Conservation (phyloP, 495 filamentous ascomycete genomes). For the Thermothielavioides terrestris region DNA sequence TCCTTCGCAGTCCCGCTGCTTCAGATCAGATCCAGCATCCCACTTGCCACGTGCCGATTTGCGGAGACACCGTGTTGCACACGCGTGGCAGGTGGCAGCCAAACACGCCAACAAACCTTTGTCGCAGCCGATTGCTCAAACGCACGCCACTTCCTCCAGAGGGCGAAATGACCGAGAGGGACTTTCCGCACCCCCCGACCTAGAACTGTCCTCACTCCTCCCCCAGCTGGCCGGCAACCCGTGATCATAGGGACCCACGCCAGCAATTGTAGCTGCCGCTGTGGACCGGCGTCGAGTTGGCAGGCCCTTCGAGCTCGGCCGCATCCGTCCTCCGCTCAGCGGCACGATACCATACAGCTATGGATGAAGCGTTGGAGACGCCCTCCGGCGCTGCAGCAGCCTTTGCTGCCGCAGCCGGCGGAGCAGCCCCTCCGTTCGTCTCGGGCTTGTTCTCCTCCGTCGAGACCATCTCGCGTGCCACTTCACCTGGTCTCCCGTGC, state of each 20-base stretch:
- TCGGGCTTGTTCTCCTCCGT: conserved; percentile 19
- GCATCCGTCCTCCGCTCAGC: neutral
- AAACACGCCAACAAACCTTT: neutral
- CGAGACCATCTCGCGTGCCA: conserved; percentile 42
- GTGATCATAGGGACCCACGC: too few species aligned
- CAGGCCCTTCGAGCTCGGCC: neutral
- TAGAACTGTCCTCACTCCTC: neutral
- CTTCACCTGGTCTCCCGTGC: conserved; percentile 36
- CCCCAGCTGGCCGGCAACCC: neutral
- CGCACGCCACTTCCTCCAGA: conserved; percentile 2
- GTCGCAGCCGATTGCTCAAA: conserved; percentile 1
- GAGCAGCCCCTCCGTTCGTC: conserved; percentile 16
- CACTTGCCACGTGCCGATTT: too few species aligned
- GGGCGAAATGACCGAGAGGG: conserved; percentile 8
- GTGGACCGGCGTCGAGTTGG: too few species aligned
- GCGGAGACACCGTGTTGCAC: neutral
- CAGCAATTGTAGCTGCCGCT: too few species aligned
- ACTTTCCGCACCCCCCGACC: neutral
- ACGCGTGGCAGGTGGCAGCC: neutral
- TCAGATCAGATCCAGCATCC: too few species aligned
- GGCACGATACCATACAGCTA: neutral
- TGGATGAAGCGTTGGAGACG: conserved; percentile 26
- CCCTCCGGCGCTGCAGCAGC: conserved; percentile 12
- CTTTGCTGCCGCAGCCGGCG: conserved; percentile 18
- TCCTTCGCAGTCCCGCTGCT: neutral